Evolutionary conservation across 495 filamentous ascomycete species (phyloP).

Genomic region (Collariella sp.): DNA sequence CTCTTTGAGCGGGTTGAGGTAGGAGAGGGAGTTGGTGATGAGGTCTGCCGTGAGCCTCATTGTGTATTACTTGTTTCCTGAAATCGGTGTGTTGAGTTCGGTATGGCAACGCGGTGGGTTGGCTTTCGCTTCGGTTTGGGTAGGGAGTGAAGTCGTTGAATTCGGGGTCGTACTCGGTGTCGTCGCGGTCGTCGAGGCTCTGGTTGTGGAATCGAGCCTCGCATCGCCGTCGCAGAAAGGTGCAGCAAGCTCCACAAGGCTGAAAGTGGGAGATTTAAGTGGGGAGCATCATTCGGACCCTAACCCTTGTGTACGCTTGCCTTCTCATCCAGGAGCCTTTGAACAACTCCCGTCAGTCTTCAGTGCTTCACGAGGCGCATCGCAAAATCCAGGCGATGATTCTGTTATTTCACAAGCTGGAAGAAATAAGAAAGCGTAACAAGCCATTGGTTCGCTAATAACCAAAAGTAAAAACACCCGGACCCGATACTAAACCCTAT

Average conservation of each 20-base stretch:
- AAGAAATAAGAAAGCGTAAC: too few relatives aligned
- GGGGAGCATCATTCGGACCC: conserved; percentile 3
- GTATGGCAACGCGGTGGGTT: background rate
- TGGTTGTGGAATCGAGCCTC: background rate
- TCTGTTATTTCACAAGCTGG: too few relatives aligned
- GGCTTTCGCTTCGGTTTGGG: background rate
- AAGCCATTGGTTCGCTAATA: too few relatives aligned
- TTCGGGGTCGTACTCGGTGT: background rate
- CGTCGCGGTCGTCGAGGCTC: background rate
- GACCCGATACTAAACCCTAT: background rate
- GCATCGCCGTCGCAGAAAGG: background rate
- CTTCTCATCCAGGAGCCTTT: background rate
- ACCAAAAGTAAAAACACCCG: background rate
- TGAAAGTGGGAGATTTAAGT: conserved; percentile 1
- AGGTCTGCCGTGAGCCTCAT: conserved; percentile 96
- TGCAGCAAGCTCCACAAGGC: conserved; percentile 12
- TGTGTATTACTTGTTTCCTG: conserved; percentile 10
- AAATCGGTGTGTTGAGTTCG: background rate
- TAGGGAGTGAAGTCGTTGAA: background rate
- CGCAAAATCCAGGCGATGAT: too few relatives aligned
- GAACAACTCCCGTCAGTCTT: background rate
- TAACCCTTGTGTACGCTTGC: background rate
- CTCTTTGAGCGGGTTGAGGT: conserved; percentile 95
- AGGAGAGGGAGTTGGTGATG: conserved; percentile 83
- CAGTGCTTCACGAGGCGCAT: too few relatives aligned